A percentile compares a stretch with the other conserved stretches of the same genome.
phyloP scores from a whole-genome alignment of 176 grass and related monocot species.

The Lolium perenne region DNA sequence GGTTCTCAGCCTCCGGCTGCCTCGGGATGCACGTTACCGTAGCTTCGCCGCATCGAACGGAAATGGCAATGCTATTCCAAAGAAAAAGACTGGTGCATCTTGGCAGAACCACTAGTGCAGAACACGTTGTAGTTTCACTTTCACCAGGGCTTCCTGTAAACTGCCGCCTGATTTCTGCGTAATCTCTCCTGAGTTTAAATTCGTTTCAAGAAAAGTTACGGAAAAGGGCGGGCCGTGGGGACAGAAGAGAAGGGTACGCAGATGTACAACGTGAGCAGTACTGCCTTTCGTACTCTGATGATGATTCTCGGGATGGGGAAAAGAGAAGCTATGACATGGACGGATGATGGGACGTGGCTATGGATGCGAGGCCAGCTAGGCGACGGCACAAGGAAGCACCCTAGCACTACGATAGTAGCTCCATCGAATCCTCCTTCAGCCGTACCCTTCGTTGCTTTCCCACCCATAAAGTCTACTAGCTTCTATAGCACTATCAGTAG shows the following conservation, averaged over 20 bases:
- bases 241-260: neutral
- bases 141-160: neutral
- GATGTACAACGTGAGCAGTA: constrained; percentile 16
- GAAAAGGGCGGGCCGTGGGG: no score
- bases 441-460: no score
- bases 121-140: no score
- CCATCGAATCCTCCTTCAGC: no score
- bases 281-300: neutral
- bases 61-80: neutral
- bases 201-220: no score
- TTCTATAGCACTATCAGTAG: no score
- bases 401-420: neutral
- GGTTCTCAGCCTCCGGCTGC: neutral
- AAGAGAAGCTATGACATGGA: neutral
- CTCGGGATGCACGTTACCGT: neutral
- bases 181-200: no score
- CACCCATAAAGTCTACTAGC: no score
- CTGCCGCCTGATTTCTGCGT: neutral
- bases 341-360: constrained; percentile 29
- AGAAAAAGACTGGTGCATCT: neutral
- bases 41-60: neutral
- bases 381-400: constrained; percentile 11
- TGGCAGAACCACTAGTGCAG: no score
- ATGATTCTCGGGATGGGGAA: constrained; percentile 18
- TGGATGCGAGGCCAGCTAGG: neutral